A percentile compares a stretch with the other conserved stretches of the same genome.
phyloP scores from a whole-genome alignment of 306 rosid species.

The Astragalus membranaceus region DNA sequence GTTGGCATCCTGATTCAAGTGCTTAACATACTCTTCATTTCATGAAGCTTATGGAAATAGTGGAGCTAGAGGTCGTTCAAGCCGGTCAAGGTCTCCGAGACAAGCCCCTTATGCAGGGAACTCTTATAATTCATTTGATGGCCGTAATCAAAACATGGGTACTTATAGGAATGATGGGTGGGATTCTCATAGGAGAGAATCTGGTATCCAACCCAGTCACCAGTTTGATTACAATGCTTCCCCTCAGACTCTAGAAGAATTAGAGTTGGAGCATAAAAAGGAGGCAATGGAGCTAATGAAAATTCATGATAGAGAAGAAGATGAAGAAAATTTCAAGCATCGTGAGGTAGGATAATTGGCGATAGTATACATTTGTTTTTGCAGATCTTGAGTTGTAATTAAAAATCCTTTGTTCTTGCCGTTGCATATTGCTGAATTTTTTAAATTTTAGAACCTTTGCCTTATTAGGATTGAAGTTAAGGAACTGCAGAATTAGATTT shows the following conservation, averaged over 20 bases:
- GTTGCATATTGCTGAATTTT: neutral
- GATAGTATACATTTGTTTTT: neutral
- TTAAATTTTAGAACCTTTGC: neutral
- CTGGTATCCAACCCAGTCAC: slow-evolving; percentile 58
- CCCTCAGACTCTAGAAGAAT: slow-evolving; percentile 69
- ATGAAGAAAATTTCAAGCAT: slow-evolving; percentile 86
- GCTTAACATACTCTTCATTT: slow-evolving; percentile 82
- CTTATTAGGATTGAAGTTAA: neutral
- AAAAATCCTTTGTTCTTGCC: slow-evolving; percentile 6
- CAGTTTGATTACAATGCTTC: slow-evolving; percentile 54
- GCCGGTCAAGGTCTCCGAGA: slow-evolving; percentile 87
- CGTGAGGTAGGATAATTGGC: slow-evolving; percentile 66
- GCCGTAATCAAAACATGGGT: slow-evolving; percentile 51
- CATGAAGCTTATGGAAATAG: slow-evolving; percentile 90
- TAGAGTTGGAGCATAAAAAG: slow-evolving; percentile 75
- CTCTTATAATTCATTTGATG: slow-evolving; percentile 63
- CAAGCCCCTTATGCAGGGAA: slow-evolving; percentile 57
- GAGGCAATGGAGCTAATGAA: slow-evolving; percentile 73
- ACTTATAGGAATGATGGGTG: slow-evolving; percentile 69
- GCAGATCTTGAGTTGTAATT: slow-evolving; percentile 12
- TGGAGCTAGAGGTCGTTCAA: slow-evolving; percentile 83
- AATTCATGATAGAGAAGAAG: slow-evolving; percentile 85
- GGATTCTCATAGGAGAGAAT: slow-evolving; percentile 69
- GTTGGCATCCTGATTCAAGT: slow-evolving; percentile 63
- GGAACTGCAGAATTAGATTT: neutral